phyloP scores from a whole-genome alignment of 179 eudicot species.

The Beta corolliflora region DNA sequence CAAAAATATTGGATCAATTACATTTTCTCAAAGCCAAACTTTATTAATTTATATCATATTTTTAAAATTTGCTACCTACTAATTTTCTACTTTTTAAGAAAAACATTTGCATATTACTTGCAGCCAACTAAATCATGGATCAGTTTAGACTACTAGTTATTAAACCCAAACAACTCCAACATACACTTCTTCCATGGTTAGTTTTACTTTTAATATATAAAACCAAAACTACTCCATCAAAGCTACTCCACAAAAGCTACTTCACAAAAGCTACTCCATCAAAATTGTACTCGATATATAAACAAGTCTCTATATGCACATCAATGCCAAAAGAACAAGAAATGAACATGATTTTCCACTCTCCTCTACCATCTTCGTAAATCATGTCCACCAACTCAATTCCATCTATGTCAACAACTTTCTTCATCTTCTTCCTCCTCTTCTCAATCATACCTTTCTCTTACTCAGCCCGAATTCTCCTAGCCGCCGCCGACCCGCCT shows the following conservation, averaged over 20 bases:
- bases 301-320: background rate
- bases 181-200: too few species aligned
- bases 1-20: too few species aligned
- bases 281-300: background rate
- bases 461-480: constrained; percentile 4
- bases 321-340: constrained; percentile 1
- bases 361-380: background rate
- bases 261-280: background rate
- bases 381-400: constrained; percentile 2
- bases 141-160: background rate
- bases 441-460: constrained; percentile 11
- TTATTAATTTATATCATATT: too few species aligned
- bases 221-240: background rate
- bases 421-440: background rate
- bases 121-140: background rate
- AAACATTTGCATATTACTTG: background rate
- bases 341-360: background rate
- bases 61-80: too few species aligned
- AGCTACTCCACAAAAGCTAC: background rate
- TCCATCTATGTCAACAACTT: background rate
- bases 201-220: too few species aligned
- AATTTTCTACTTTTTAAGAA: too few species aligned
- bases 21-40: too few species aligned
- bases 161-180: background rate
- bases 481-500: background rate